A percentile compares a stretch with the other conserved stretches of the same genome.
Evolutionary conservation across 441 rosid genomes (phyloP).

Genomic region (Gossypium davidsonii): DNA sequence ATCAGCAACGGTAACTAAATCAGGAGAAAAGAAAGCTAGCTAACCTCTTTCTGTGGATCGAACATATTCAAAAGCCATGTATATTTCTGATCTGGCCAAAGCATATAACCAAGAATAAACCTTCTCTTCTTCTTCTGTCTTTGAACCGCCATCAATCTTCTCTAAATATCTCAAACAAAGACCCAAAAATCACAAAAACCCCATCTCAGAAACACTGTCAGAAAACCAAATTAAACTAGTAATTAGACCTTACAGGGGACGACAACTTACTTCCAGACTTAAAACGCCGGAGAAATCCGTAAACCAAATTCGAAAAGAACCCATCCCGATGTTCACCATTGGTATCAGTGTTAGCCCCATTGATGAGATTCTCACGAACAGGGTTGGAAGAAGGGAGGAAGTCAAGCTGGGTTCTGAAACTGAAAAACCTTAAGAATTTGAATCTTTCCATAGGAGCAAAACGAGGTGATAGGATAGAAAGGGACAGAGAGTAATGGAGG

Average conservation of each 20-base stretch:
- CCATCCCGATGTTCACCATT: conserved; percentile 8
- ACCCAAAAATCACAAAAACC: not conserved
- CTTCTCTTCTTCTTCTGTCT: conserved; percentile 57
- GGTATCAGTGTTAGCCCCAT: not conserved
- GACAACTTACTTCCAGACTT: conserved; percentile 29
- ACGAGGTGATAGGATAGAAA: not conserved
- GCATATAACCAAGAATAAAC: conserved; percentile 57
- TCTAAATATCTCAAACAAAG: conserved; percentile 26
- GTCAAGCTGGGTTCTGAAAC: not conserved
- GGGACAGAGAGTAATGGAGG: not conserved
- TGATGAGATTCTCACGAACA: conserved; percentile 27
- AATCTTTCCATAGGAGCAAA: conserved; percentile 34
- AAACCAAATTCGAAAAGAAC: conserved; percentile 12
- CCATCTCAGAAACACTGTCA: conserved; percentile 5
- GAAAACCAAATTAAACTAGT: not conserved
- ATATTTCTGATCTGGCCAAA: conserved; percentile 45
- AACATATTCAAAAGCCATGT: conserved; percentile 59
- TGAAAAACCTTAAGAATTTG: conserved; percentile 28
- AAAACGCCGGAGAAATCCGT: conserved; percentile 26
- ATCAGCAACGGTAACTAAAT: not conserved
- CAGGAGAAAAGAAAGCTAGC: not conserved
- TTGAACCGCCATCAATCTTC: conserved; percentile 44
- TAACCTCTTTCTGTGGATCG: conserved; percentile 63
- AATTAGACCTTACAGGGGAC: not conserved
- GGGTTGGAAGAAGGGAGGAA: conserved; percentile 23